Conservation (phyloP, 192 early-diverging fungal genomes). For the Linnemannia elongata region DNA sequence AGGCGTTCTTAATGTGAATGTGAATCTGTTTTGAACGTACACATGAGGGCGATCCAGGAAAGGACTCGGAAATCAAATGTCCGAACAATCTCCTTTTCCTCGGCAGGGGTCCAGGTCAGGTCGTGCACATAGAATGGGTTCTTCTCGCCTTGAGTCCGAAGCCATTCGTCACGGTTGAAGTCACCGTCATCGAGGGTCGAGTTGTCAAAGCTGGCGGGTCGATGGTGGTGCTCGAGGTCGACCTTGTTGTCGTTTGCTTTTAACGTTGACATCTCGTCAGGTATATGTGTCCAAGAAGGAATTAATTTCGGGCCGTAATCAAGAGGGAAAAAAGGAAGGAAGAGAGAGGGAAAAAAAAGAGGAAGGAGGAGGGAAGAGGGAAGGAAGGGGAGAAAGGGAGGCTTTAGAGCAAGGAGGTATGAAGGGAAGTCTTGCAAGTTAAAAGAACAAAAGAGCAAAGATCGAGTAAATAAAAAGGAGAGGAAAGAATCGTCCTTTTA, state of each 20-base stretch:
- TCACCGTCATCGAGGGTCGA: not conserved
- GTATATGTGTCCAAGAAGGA: not conserved
- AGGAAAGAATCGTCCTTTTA: not conserved
- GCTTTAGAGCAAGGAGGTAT: not conserved
- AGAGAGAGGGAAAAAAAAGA: not conserved
- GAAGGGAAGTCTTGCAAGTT: not conserved
- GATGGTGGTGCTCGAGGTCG: conserved; percentile 13
- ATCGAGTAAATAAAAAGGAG: not conserved
- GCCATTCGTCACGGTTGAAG: conserved; percentile 6
- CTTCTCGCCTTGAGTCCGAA: conserved; percentile 37
- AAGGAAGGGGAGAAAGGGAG: not conserved
- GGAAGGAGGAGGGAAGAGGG: not conserved
- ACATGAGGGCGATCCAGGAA: conserved; percentile 63
- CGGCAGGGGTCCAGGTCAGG: conserved; percentile 63
- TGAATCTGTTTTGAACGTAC: conserved; percentile 3
- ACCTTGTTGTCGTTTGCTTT: conserved; percentile 3
- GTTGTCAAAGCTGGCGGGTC: conserved; percentile 8
- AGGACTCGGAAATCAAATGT: conserved; percentile 61
- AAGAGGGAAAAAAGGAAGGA: not conserved
- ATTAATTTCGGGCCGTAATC: not conserved
- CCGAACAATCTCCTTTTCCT: conserved; percentile 64
- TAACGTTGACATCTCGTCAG: not conserved
- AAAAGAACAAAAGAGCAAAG: not conserved
- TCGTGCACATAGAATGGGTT: conserved; percentile 53
- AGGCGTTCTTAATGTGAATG: not conserved